phyloP scores from a whole-genome alignment of 768 basidiomycete species.

The Lanmaoa pseudosensibilis region DNA sequence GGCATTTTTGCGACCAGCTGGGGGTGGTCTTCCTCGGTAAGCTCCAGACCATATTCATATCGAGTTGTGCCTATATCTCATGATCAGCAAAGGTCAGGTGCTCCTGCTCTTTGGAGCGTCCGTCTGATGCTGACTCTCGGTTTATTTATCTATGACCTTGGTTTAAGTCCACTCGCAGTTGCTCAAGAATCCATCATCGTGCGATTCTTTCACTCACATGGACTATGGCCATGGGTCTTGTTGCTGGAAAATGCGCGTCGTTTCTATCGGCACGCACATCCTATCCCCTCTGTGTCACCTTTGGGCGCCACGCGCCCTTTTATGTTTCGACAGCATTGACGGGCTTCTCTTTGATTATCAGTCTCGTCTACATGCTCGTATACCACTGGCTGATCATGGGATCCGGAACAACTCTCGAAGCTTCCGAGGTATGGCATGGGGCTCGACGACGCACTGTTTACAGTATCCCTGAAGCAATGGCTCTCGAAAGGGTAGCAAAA shows the following conservation, averaged over 20 bases:
- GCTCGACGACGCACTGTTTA: slow-evolving; percentile 46
- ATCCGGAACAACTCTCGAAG: slow-evolving; percentile 63
- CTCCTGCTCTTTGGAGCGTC: slow-evolving; percentile 68
- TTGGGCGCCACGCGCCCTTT: slow-evolving; percentile 73
- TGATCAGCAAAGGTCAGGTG: slow-evolving; percentile 49
- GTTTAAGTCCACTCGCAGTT: slow-evolving; percentile 77
- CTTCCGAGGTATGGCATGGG: slow-evolving; percentile 58
- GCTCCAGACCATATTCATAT: slow-evolving; percentile 4
- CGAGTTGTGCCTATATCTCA: slow-evolving; percentile 6
- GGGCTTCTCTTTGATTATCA: slow-evolving; percentile 63
- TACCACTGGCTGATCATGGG: slow-evolving; percentile 65
- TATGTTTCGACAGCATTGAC: slow-evolving; percentile 65
- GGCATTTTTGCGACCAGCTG: slow-evolving; percentile 77
- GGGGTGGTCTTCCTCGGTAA: slow-evolving; percentile 64
- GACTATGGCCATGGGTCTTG: slow-evolving; percentile 81
- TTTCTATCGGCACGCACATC: slow-evolving; percentile 75
- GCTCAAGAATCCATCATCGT: slow-evolving; percentile 85
- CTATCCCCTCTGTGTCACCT: slow-evolving; percentile 69
- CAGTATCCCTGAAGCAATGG: slow-evolving; percentile 56
- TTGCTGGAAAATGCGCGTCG: slow-evolving; percentile 76
- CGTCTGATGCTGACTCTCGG: slow-evolving; percentile 72
- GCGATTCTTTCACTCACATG: slow-evolving; percentile 75
- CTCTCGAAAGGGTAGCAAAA: slow-evolving; percentile 62
- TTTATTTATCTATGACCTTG: slow-evolving; percentile 77
- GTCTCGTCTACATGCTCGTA: slow-evolving; percentile 62